phyloP scores from a whole-genome alignment of 192 early-diverging fungal genomes.

The Coemansia interrupta region DNA sequence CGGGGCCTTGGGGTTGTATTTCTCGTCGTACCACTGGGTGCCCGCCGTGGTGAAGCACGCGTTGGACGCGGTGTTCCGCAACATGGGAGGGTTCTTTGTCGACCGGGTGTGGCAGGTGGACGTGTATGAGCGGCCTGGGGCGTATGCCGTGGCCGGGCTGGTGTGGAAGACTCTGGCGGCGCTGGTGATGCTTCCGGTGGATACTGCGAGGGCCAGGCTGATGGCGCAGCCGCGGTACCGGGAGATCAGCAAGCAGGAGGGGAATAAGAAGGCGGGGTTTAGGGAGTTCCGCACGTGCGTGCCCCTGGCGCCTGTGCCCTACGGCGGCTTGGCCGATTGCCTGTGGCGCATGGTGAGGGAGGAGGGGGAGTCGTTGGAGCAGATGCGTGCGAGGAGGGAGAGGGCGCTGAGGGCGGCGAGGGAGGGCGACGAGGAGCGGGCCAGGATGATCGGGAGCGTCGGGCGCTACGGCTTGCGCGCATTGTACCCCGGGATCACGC shows the following conservation, averaged over 20 bases:
- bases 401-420: not conserved
- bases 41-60: slow-evolving; percentile 80
- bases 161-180: slow-evolving; percentile 69
- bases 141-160: slow-evolving; percentile 61
- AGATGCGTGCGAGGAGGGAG: slow-evolving; percentile 17
- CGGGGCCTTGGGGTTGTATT: slow-evolving; percentile 64
- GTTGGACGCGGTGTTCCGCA: slow-evolving; percentile 68
- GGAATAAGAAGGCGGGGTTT: slow-evolving; percentile 9
- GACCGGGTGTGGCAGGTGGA: slow-evolving; percentile 60
- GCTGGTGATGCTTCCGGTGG: slow-evolving; percentile 76
- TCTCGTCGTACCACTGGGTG: slow-evolving; percentile 61
- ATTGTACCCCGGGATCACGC: slow-evolving; percentile 66
- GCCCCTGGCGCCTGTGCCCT: slow-evolving; percentile 64
- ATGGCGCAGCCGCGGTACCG: slow-evolving; percentile 71
- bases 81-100: slow-evolving; percentile 63
- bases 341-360: slow-evolving; percentile 67
- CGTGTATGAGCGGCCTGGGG: slow-evolving; percentile 59
- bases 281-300: slow-evolving; percentile 63
- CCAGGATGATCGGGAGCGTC: slow-evolving; percentile 9
- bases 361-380: slow-evolving; percentile 58
- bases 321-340: slow-evolving; percentile 68
- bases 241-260: slow-evolving; percentile 13
- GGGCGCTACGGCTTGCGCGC: slow-evolving; percentile 61
- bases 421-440: slow-evolving; percentile 10
- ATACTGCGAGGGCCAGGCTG: slow-evolving; percentile 80